phyloP scores from a whole-genome alignment of 2,329 filamentous ascomycete genomes.

The Fusarium nelsonii region DNA sequence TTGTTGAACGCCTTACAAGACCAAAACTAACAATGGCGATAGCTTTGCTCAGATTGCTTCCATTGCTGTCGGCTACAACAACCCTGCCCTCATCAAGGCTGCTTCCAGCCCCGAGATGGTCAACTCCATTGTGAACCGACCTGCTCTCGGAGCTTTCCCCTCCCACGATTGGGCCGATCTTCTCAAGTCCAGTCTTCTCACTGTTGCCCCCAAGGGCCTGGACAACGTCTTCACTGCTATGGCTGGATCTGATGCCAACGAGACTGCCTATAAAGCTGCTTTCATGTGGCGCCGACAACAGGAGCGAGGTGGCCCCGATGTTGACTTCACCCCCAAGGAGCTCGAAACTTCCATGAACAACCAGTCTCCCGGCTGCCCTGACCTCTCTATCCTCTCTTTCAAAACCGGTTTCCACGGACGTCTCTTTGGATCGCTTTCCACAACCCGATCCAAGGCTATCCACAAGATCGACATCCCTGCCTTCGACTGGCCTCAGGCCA shows the following conservation, averaged over 20 bases:
- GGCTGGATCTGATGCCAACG: slow-evolving; percentile 92
- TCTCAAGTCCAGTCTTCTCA: slow-evolving; percentile 83
- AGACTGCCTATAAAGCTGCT: slow-evolving; percentile 93
- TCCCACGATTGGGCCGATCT: slow-evolving; percentile 85
- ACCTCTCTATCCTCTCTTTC: slow-evolving; percentile 88
- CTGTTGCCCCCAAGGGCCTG: slow-evolving; percentile 83
- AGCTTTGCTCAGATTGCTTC: slow-evolving; percentile 93
- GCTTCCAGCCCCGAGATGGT: slow-evolving; percentile 83
- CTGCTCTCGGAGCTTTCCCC: slow-evolving; percentile 91
- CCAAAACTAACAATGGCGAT: slow-evolving; percentile 21
- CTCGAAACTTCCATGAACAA: slow-evolving; percentile 83
- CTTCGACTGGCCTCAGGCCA: slow-evolving; percentile 93
- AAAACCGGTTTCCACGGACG: slow-evolving; percentile 90
- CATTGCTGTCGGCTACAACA: slow-evolving; percentile 94
- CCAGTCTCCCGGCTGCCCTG: slow-evolving; percentile 78
- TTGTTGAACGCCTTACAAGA: not conserved
- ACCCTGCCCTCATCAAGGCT: slow-evolving; percentile 77
- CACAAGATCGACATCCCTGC: slow-evolving; percentile 96
- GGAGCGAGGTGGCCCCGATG: slow-evolving; percentile 80
- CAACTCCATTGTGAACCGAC: slow-evolving; percentile 85
- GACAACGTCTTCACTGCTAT: slow-evolving; percentile 92
- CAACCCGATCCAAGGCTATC: slow-evolving; percentile 91
- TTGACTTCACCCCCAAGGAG: slow-evolving; percentile 85
- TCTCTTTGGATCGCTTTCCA: slow-evolving; percentile 87
- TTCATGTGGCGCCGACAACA: slow-evolving; percentile 92